Conservation (phyloP, 495 filamentous ascomycete species). For the Penicillium steckii region DNA sequence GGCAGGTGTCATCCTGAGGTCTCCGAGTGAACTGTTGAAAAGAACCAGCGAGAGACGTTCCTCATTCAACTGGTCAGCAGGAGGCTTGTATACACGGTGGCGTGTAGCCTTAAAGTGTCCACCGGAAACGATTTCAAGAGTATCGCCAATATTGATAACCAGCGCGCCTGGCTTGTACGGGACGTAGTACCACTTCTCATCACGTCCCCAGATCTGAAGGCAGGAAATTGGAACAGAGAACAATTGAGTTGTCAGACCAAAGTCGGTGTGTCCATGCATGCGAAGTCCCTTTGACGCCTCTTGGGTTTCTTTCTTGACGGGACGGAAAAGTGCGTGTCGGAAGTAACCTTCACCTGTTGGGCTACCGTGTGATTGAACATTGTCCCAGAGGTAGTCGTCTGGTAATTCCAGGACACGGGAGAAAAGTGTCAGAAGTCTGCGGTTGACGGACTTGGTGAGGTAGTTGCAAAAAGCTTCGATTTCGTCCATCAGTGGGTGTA, state of each 20-base stretch:
- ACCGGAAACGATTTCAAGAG: slow-evolving; percentile 45
- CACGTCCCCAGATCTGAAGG: slow-evolving; percentile 43
- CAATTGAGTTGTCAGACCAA: slow-evolving; percentile 40
- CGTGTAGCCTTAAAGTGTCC: slow-evolving; percentile 50
- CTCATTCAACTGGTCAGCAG: slow-evolving; percentile 37
- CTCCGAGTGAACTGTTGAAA: slow-evolving; percentile 42
- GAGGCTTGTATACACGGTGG: slow-evolving; percentile 42
- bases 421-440: slow-evolving; percentile 41
- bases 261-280: slow-evolving; percentile 49
- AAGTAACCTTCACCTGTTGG: slow-evolving; percentile 47
- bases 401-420: slow-evolving; percentile 47
- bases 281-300: slow-evolving; percentile 40
- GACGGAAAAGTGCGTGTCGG: slow-evolving; percentile 44
- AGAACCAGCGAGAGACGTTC: slow-evolving; percentile 43
- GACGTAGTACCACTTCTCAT: slow-evolving; percentile 45
- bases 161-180: slow-evolving; percentile 43
- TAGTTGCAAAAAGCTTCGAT: slow-evolving; percentile 44
- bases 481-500: slow-evolving; percentile 48
- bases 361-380: slow-evolving; percentile 44
- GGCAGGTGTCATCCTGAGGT: slow-evolving; percentile 35
- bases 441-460: slow-evolving; percentile 44
- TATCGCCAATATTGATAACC: slow-evolving; percentile 48
- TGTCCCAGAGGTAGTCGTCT: slow-evolving; percentile 46
- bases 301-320: slow-evolving; percentile 36
- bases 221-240: slow-evolving; percentile 44